A percentile compares a stretch with the other conserved stretches of the same genome.
phyloP scores from a whole-genome alignment of 352 stramenopile species.

The Peronospora farinosa region DNA sequence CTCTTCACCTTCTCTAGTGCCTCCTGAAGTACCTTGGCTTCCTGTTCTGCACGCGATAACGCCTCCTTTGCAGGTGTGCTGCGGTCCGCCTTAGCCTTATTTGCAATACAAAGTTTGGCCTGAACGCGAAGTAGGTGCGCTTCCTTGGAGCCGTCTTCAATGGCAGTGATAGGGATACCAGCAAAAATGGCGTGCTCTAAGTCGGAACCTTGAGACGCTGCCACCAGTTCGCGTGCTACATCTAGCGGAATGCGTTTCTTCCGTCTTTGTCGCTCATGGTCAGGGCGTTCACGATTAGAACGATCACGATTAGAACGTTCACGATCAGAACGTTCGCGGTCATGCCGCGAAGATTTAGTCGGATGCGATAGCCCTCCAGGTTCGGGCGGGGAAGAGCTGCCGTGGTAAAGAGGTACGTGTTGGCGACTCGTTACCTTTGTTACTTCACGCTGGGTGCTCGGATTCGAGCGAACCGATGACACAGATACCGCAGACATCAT shows the following conservation, averaged over 20 bases:
- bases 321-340: not conserved
- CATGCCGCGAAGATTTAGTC: constrained; percentile 6
- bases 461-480: constrained; percentile 51
- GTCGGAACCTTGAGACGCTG: constrained; percentile 67
- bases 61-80: constrained; percentile 58
- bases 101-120: constrained; percentile 72
- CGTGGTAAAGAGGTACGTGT: constrained; percentile 54
- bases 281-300: constrained; percentile 7
- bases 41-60: constrained; percentile 55
- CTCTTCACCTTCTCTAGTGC: constrained; percentile 79
- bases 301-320: not conserved
- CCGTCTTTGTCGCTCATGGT: constrained; percentile 45
- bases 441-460: constrained; percentile 41
- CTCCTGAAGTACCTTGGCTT: constrained; percentile 72
- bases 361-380: constrained; percentile 6
- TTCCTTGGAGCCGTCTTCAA: constrained; percentile 72
- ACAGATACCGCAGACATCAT: constrained; percentile 56
- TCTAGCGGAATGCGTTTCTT: constrained; percentile 81
- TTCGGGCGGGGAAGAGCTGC: constrained; percentile 17
- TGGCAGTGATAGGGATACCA: constrained; percentile 61
- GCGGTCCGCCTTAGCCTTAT: constrained; percentile 32
- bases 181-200: constrained; percentile 63
- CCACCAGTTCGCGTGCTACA: constrained; percentile 73
- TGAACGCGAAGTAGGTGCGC: constrained; percentile 76
- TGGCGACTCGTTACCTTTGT: constrained; percentile 34